Base-by-base conservation (phyloP, 352 stramenopile genomes). In the Phytophthora agathidicida region DNA sequence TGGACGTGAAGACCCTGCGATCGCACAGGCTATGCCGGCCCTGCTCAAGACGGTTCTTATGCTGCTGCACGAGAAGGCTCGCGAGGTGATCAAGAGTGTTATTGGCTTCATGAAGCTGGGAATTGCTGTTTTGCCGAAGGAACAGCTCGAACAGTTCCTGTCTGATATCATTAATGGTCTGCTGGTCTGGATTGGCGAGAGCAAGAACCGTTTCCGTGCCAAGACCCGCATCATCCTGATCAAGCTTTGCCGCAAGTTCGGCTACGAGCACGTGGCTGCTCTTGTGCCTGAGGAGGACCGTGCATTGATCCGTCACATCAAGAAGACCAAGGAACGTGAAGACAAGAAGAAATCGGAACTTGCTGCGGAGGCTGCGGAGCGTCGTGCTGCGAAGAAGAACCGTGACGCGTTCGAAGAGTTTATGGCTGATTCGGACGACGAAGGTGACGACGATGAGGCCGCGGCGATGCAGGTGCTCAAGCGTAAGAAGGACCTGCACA, bases 161-260 rank as follows among this genome's bases (percentile, higher is more conserved):
- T 89, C 93, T 5, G 88, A 97, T 31, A 91, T 98, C 38, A 90
- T 98, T 26, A 88, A 95, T 51, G 89, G 90, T 11, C 57, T 98
- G 27, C 73, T 98, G 32, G 89, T 96, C 39, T 98, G 94, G 80
- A 97, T 96, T 54, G 85, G 87, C n/a, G 83, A 98, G 58, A 96
- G 89, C 65, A 98, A 98, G 77, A 93, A 97, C 73, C 79, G 93
- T n/a, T 98, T 98, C 74, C 86, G 96, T 20, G 86, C 89, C 41
- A 98, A 98, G 75, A 98, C 83, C 35, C 83, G 97, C 28, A 98
- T 98, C 58, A 98, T 98, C 60, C 75, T 98, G 2, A 98, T 98
- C 64, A 98, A 98, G 59, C 75, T 98, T 23, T 96, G 96, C 44
- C 83, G 93, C 45, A 89, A 96, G 50, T 98, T 96, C 65, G 93